phyloP scores from a whole-genome alignment of 1,284 basidiomycete genomes.

The Cryptococcus deneoformans region DNA sequence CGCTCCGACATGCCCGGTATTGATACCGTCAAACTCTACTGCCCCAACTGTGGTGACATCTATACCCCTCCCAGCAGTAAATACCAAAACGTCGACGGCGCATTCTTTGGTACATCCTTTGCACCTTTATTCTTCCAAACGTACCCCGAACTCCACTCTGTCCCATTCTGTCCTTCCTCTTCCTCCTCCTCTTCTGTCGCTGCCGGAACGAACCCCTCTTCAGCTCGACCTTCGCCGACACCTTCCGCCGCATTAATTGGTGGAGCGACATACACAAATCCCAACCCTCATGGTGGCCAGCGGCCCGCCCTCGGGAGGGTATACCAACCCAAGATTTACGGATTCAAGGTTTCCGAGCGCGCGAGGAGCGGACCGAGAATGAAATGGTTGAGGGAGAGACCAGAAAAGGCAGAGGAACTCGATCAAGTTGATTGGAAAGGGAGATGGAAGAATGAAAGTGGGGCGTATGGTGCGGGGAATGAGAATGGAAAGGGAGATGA shows the following conservation, averaged over 20 bases:
- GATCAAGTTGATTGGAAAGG: slow-evolving; percentile 84
- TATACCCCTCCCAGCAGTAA: slow-evolving; percentile 94
- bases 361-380: slow-evolving; percentile 89
- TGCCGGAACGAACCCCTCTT: slow-evolving; percentile 27
- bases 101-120: slow-evolving; percentile 99
- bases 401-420: slow-evolving; percentile 72
- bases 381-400: slow-evolving; percentile 89
- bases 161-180: slow-evolving; percentile 71
- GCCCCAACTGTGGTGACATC: slow-evolving; percentile 97
- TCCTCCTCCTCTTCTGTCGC: slow-evolving; percentile 32
- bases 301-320: slow-evolving; percentile 79
- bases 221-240: slow-evolving; percentile 11
- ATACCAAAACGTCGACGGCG: slow-evolving; percentile 95
- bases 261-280: slow-evolving; percentile 55
- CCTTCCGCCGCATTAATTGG: slow-evolving; percentile 22
- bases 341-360: slow-evolving; percentile 57
- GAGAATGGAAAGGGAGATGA: slow-evolving; percentile 38
- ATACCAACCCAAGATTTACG: slow-evolving; percentile 92
- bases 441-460: slow-evolving; percentile 61
- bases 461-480: slow-evolving; percentile 20
- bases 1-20: slow-evolving; percentile 95
- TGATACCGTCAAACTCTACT: slow-evolving; percentile 98
- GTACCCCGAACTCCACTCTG: slow-evolving; percentile 84
- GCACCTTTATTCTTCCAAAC: slow-evolving; percentile 97
- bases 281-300: slow-evolving; percentile 70